Conservation (phyloP, 2,329 filamentous ascomycete species). For the Coleophoma crateriformis region DNA sequence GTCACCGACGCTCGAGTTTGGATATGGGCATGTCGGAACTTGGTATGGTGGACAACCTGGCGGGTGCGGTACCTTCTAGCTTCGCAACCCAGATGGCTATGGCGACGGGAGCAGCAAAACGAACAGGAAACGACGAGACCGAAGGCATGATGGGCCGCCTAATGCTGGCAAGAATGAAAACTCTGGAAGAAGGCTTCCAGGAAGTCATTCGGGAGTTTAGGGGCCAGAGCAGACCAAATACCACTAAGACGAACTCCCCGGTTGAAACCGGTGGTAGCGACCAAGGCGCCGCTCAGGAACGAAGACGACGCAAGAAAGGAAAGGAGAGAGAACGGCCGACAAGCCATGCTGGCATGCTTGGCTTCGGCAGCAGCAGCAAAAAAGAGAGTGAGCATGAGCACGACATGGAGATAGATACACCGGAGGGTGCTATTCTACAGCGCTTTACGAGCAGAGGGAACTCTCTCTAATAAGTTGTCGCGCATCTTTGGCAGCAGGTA, state of each 20-base stretch:
- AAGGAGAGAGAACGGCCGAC: constrained; percentile 8
- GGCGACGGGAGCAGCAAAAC: constrained; percentile 57
- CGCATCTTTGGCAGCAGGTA: no score
- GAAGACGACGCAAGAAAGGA: constrained; percentile 4
- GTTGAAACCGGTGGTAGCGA: constrained; percentile 10
- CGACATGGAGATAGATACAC: neutral
- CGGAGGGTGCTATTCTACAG: neutral
- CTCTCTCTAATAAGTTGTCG: neutral
- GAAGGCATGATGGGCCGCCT: constrained; percentile 74
- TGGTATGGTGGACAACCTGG: constrained; percentile 57
- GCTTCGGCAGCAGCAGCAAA: neutral
- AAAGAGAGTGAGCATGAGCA: neutral
- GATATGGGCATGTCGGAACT: constrained; percentile 68
- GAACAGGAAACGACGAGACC: constrained; percentile 35
- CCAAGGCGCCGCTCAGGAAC: neutral
- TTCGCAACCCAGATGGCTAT: constrained; percentile 79
- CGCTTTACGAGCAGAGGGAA: neutral
- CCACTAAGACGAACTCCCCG: constrained; percentile 21
- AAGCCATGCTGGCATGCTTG: neutral
- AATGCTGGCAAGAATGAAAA: constrained; percentile 87
- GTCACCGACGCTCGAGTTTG: constrained; percentile 50
- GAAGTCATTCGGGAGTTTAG: constrained; percentile 76
- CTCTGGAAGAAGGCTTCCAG: constrained; percentile 82
- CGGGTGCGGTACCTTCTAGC: constrained; percentile 63
- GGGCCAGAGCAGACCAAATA: constrained; percentile 19